These are phyloP conservation scores for Astraeus odoratus DNA, from an alignment of 768 basidiomycete species.

Conservation along the genomic window DNA sequence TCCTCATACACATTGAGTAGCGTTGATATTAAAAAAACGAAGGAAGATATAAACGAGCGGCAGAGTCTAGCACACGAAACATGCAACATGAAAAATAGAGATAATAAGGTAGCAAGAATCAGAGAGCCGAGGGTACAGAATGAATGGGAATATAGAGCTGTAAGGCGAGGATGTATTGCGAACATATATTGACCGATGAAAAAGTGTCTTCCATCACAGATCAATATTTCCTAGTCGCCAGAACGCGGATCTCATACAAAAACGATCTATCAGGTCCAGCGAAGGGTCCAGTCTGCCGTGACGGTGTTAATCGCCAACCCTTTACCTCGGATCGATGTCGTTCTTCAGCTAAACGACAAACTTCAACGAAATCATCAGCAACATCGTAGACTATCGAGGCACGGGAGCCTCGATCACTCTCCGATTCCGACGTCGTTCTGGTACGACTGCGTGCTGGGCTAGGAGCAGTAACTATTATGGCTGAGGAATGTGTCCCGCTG, in stretches of 20 bases:
- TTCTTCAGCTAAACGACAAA: slow-evolving; percentile 71
- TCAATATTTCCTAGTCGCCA: slow-evolving; percentile 81
- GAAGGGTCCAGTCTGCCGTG: slow-evolving; percentile 16
- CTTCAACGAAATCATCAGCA: slow-evolving; percentile 64
- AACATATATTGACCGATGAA: too few species aligned
- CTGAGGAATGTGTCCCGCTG: slow-evolving; percentile 18
- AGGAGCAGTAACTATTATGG: slow-evolving; percentile 35
- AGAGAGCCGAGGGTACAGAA: slow-evolving; percentile 18
- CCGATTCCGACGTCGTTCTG: slow-evolving; percentile 66
- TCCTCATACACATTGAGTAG: slow-evolving; percentile 33
- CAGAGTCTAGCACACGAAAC: slow-evolving; percentile 21
- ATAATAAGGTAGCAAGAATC: slow-evolving; percentile 21
- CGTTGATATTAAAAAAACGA: too few species aligned
- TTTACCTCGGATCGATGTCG: slow-evolving; percentile 81
- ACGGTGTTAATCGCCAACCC: slow-evolving; percentile 50
- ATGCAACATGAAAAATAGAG: slow-evolving; percentile 21
- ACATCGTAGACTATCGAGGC: slow-evolving; percentile 75
- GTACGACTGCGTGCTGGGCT: slow-evolving; percentile 60
- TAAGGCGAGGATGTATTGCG: slow-evolving; percentile 16
- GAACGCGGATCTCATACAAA: slow-evolving; percentile 76
- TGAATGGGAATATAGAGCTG: slow-evolving; percentile 16
- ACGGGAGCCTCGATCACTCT: slow-evolving; percentile 67
- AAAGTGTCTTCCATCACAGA: too few species aligned
- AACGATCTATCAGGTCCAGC: slow-evolving; percentile 51
- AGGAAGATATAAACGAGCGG: slow-evolving; percentile 13